A percentile compares a stretch with the other conserved stretches of the same genome.
Conservation (phyloP, 176 grass and related monocot genomes). For the Guadua angustifolia region DNA sequence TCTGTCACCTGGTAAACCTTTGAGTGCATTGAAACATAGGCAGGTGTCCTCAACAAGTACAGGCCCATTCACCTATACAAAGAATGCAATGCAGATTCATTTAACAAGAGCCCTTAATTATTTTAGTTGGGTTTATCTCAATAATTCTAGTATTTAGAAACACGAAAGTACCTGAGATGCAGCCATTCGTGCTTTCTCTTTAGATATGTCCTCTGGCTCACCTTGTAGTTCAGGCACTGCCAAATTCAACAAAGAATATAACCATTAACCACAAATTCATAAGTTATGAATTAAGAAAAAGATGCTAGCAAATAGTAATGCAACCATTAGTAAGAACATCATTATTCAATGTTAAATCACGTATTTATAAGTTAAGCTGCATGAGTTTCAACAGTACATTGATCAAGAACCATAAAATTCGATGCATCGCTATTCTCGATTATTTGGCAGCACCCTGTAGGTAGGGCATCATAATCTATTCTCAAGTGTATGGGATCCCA, state of each 20-base stretch:
- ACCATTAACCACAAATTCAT: not conserved
- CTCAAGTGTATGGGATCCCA: not conserved
- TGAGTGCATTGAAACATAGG: constrained; percentile 95
- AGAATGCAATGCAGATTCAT: constrained; percentile 26
- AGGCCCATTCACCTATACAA: constrained; percentile 77
- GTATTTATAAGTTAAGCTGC: not conserved
- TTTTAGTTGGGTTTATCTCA: not conserved
- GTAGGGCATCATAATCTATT: constrained; percentile 6
- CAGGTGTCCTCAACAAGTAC: constrained; percentile 97
- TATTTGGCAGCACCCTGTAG: not conserved
- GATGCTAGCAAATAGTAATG: not conserved
- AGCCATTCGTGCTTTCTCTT: constrained; percentile 89
- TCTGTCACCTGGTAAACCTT: constrained; percentile 82
- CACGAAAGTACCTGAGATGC: constrained; percentile 65
- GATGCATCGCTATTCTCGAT: not conserved
- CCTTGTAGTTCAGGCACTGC: constrained; percentile 96
- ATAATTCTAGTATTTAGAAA: not conserved
- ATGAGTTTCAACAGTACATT: constrained; percentile 16
- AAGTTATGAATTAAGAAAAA: not conserved
- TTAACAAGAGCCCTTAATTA: not conserved
- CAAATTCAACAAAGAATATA: constrained; percentile 25
- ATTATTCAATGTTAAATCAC: not conserved
- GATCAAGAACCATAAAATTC: not conserved
- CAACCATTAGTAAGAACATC: not conserved
- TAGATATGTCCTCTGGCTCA: constrained; percentile 94